Conservation (phyloP, 257 asterid species). For the Nicotiana otophora region DNA sequence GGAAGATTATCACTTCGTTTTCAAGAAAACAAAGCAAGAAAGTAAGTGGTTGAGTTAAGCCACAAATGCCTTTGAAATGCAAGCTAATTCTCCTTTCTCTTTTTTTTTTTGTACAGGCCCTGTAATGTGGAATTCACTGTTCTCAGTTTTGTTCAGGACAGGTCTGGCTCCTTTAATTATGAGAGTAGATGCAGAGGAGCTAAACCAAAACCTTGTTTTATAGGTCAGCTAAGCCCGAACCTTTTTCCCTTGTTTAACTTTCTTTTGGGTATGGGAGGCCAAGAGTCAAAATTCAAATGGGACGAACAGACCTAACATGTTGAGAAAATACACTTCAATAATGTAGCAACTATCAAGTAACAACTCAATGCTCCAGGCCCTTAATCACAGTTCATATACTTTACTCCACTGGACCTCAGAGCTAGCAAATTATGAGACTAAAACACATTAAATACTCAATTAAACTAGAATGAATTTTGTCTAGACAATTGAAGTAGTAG, state of each 20-base stretch:
- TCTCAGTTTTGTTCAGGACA: slow-evolving; percentile 17
- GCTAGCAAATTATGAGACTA: too few species aligned
- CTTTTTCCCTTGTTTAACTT: neutral
- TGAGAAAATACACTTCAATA: neutral
- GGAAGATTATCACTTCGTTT: neutral
- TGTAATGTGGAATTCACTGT: neutral
- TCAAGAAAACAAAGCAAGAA: neutral
- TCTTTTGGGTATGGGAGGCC: neutral
- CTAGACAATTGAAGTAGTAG: neutral
- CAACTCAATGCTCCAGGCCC: too few species aligned
- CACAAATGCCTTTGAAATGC: neutral
- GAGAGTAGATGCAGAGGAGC: slow-evolving; percentile 52
- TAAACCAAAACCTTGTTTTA: slow-evolving; percentile 32
- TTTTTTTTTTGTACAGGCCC: too few species aligned
- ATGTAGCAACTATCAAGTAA: neutral
- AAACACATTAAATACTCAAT: neutral
- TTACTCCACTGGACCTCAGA: too few species aligned
- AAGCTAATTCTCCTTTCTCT: neutral
- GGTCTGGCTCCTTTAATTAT: slow-evolving; percentile 59
- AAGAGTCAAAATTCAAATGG: neutral
- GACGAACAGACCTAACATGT: neutral
- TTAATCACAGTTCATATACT: too few species aligned
- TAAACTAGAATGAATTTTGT: neutral
- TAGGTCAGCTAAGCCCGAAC: neutral
- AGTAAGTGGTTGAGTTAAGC: too few species aligned